Evolutionary conservation across 2,329 filamentous ascomycete species (phyloP), one percentile per base, ranked within the genome.

Genomic region (Colletotrichum cuscutae): DNA sequence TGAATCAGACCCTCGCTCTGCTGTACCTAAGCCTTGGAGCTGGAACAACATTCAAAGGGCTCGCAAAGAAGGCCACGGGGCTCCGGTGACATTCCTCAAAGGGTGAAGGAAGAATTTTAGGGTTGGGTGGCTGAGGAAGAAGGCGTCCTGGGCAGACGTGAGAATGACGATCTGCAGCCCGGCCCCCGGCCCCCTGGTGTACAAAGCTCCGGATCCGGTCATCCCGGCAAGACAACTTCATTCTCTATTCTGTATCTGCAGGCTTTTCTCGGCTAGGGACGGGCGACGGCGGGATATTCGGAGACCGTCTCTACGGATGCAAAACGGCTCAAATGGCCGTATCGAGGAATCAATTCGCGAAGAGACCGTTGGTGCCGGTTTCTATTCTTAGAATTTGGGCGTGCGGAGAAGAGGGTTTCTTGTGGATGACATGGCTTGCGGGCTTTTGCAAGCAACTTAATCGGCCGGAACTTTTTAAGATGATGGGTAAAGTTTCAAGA

Each of bases 111-210:
- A 42, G 35, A 46, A 46, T 46, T n/a, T 12, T n/a, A 35, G 26
- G 19, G 7, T 15, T 13, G 26, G 19, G 42, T 22, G 13, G 13
- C 11, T 32, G 9, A 19, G n/a, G 15, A 19, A 22, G 13, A 15
- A 12, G 62, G 62, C 62, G 62, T 42, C 13, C 49, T 65, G 62
- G 62, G 62, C 62, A 65, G 52, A 65, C 52, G 32, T 56, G 53
- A 28, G 13, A 35, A 56, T 65, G 62, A 65, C 62, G 52, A 42
- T 26, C 46, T 26, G 60, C 32, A 22, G 52, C n/a, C 52, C 46
- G 11, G 9, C 49, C 15, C 28, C n/a, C 11, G 11, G 52, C 24
- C 52, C 32, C n/a, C n/a, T 5, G 12, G 52, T 54, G 22, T 28
- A 28, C 42, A 4, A 24, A 26, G 13, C 12, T 26, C 52, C 62